Evolutionary conservation across 192 early-diverging fungal species (phyloP), one percentile per base, ranked within the genome.

Genomic region (Coemansia sp.): DNA sequence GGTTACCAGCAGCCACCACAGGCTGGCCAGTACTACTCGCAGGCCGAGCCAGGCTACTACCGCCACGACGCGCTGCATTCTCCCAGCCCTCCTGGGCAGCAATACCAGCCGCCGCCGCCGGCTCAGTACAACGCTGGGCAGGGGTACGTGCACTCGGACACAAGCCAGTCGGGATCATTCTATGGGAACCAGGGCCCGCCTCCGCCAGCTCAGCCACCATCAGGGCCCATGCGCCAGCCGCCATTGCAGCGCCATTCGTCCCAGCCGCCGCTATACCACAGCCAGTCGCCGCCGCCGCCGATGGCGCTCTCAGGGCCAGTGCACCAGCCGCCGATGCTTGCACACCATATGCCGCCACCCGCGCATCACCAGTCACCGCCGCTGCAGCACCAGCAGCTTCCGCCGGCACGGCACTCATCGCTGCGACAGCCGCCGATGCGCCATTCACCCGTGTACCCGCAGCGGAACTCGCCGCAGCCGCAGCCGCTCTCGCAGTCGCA

Each of bases 321-420:
- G 21, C 45, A 47, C 24, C 3, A n/a, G 2, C 16, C 48, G 48
- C 6, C 48, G 48, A 50, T 27, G 16, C n/a, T n/a, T n/a, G n/a
- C 30, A 3, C 5, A 38, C 5, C 11, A 38, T 38, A 4, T 38
- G 35, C 18, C 50, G 7, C 53, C 49, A 23, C 25, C 28, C n/a
- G n/a, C n/a, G n/a, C n/a, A n/a, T 27, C 50, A 58, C 51, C 44
- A 56, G 40, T 64, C 62, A 12, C 62, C 62, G 54, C 62, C 62
- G 2, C 58, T 30, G 23, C 32, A 52, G 10, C 69, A 49, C 25
- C 4, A 11, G 2, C 62, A 35, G 30, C 44, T 49, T 16, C 42
- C 29, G 1, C 52, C 58, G 4, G 21, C 27, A 4, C 64, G 43
- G 6, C 47, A 61, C 30, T 38, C 66, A 28, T 47, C 69, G 46